These are phyloP conservation scores for Claviceps paspali DNA, from an alignment of 2,329 filamentous ascomycete species.

Conservation along the genomic window DNA sequence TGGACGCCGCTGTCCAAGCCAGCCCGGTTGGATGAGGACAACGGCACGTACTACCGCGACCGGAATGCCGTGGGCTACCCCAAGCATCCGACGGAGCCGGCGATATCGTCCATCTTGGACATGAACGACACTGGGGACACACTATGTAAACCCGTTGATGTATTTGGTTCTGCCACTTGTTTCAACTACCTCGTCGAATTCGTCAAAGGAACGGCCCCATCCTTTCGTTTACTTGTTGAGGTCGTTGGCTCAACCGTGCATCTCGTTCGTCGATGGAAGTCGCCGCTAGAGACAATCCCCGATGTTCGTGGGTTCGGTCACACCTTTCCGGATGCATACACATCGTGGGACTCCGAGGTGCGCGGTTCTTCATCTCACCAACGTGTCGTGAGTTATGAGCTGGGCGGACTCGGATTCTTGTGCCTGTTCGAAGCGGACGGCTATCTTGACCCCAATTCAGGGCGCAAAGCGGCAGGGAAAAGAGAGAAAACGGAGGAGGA, in stretches of 20 bases:
- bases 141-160: constrained; percentile 23
- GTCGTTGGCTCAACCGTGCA: constrained; percentile 36
- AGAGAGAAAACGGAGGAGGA: neutral
- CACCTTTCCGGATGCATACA: constrained; percentile 51
- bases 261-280: constrained; percentile 46
- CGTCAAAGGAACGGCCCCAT: constrained; percentile 23
- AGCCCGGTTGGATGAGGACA: constrained; percentile 25
- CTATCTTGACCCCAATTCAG: constrained; percentile 6
- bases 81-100: constrained; percentile 33
- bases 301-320: constrained; percentile 48
- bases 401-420: constrained; percentile 11
- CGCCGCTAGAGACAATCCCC: constrained; percentile 38
- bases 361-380: constrained; percentile 45
- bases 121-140: constrained; percentile 1
- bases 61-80: constrained; percentile 35
- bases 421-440: constrained; percentile 16
- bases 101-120: constrained; percentile 24
- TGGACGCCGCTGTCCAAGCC: constrained; percentile 29
- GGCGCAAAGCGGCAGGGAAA: neutral
- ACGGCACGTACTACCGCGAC: constrained; percentile 36
- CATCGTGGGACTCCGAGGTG: constrained; percentile 41
- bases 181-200: constrained; percentile 44
- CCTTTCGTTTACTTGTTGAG: constrained; percentile 42
- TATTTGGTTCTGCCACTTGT: constrained; percentile 41
- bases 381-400: constrained; percentile 15